phyloP scores from a whole-genome alignment of 495 filamentous ascomycete species.

The Elasticomyces elasticus region DNA sequence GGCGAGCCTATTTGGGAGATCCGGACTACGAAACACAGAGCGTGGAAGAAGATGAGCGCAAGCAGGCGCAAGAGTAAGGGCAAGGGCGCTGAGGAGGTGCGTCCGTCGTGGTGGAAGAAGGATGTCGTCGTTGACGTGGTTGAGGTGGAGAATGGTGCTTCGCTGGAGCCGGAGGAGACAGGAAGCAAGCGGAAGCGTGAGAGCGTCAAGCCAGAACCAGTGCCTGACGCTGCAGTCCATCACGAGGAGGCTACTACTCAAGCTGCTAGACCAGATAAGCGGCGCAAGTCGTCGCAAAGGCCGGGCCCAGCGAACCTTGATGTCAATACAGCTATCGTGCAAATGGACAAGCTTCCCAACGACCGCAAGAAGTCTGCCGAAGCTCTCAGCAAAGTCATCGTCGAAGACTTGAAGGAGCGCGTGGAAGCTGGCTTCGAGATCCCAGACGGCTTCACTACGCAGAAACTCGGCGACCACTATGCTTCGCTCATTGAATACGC shows the following conservation, averaged over 20 bases:
- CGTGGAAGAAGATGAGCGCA: constrained; percentile 28
- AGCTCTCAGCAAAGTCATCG: constrained; percentile 45
- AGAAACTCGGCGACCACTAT: constrained; percentile 45
- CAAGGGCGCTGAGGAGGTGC: constrained; percentile 32
- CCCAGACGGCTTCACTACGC: constrained; percentile 42
- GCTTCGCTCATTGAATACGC: constrained; percentile 68
- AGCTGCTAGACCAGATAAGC: constrained; percentile 11
- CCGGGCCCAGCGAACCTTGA: constrained; percentile 1
- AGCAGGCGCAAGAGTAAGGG: constrained; percentile 33
- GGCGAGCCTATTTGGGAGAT: constrained; percentile 83
- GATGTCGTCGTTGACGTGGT: constrained; percentile 27
- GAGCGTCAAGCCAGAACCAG: background rate
- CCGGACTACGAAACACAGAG: constrained; percentile 13
- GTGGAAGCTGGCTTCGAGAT: constrained; percentile 45
- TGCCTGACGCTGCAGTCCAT: background rate
- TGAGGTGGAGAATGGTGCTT: constrained; percentile 31
- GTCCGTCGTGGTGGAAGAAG: constrained; percentile 33
- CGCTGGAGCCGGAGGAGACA: background rate
- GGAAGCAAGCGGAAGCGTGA: constrained; percentile 14
- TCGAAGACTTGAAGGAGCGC: constrained; percentile 42
- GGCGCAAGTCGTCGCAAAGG: constrained; percentile 15
- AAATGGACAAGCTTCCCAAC: constrained; percentile 25
- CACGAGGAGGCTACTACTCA: background rate
- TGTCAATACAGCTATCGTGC: constrained; percentile 13
- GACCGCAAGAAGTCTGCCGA: constrained; percentile 43